Conservation (phyloP, 2,329 filamentous ascomycete genomes). For the Aspergillus unguis region DNA sequence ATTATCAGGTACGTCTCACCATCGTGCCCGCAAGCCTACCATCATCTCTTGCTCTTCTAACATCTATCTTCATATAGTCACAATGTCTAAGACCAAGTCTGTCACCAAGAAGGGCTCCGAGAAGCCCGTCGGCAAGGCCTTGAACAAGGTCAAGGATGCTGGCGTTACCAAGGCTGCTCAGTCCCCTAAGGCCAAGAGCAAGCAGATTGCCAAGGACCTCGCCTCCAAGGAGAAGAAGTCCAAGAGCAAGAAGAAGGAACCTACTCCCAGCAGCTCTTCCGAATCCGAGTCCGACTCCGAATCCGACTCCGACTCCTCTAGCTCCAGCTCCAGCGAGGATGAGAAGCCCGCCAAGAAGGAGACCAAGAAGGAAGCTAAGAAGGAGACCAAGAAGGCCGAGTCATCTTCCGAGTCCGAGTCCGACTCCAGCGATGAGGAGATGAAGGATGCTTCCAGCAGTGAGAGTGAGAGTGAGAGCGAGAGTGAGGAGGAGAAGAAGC, state of each 20-base stretch:
- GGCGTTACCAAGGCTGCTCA: conserved; percentile 46
- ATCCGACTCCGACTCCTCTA: conserved; percentile 27
- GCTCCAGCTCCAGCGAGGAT: conserved; percentile 37
- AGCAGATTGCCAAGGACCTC: conserved; percentile 42
- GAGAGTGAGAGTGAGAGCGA: conserved; percentile 26
- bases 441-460: conserved; percentile 28
- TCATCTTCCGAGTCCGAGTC: conserved; percentile 32
- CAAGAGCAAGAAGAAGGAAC: conserved; percentile 44
- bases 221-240: conserved; percentile 42
- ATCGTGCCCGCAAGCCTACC: not conserved
- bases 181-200: conserved; percentile 45
- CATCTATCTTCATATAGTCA: conserved; percentile 23
- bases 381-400: conserved; percentile 28
- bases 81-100: conserved; percentile 47
- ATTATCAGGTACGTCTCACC: not conserved
- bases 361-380: conserved; percentile 28
- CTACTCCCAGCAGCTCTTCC: conserved; percentile 36
- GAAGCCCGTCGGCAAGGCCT: conserved; percentile 41
- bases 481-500: conserved; percentile 25
- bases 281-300: conserved; percentile 30
- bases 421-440: conserved; percentile 30
- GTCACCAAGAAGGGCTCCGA: conserved; percentile 36
- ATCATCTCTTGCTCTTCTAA: conserved; percentile 16
- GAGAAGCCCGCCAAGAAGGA: conserved; percentile 32
- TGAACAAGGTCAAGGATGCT: conserved; percentile 48